Conservation (phyloP, 805 yeast species). For the Candida multigemmis region DNA sequence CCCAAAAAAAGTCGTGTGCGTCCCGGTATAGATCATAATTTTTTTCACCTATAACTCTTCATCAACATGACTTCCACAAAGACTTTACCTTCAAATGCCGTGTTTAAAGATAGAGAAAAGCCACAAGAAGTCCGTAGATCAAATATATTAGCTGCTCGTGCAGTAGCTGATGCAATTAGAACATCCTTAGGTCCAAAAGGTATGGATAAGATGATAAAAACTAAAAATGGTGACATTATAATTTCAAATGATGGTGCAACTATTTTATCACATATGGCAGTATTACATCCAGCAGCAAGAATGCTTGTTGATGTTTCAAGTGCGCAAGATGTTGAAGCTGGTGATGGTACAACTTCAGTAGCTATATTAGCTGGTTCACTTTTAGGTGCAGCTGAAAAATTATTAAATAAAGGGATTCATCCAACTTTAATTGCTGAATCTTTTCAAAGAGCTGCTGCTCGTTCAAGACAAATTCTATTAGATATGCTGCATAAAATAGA, state of each 20-base stretch:
- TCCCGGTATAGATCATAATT: too few species aligned
- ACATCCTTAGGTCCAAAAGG: slow-evolving; percentile 98
- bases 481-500: slow-evolving; percentile 80
- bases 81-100: slow-evolving; percentile 60
- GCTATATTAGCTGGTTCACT: slow-evolving; percentile 93
- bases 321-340: slow-evolving; percentile 99
- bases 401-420: slow-evolving; percentile 85
- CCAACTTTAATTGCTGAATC: slow-evolving; percentile 93
- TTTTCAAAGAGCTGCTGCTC: slow-evolving; percentile 78
- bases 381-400: slow-evolving; percentile 88
- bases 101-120: slow-evolving; percentile 88
- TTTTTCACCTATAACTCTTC: too few species aligned
- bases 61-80: slow-evolving; percentile 6
- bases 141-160: slow-evolving; percentile 85
- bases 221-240: slow-evolving; percentile 84
- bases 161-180: slow-evolving; percentile 91
- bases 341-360: slow-evolving; percentile 98
- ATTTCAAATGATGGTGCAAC: slow-evolving; percentile 99
- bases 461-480: slow-evolving; percentile 72
- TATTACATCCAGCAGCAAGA: slow-evolving; percentile 95
- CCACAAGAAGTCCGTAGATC: slow-evolving; percentile 90
- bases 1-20: too few species aligned
- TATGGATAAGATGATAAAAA: slow-evolving; percentile 98
- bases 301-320: slow-evolving; percentile 95
- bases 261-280: slow-evolving; percentile 94